These are phyloP conservation scores for Aspergillus sp. DNA, from an alignment of 2,329 filamentous ascomycete genomes.

Conservation along the genomic window DNA sequence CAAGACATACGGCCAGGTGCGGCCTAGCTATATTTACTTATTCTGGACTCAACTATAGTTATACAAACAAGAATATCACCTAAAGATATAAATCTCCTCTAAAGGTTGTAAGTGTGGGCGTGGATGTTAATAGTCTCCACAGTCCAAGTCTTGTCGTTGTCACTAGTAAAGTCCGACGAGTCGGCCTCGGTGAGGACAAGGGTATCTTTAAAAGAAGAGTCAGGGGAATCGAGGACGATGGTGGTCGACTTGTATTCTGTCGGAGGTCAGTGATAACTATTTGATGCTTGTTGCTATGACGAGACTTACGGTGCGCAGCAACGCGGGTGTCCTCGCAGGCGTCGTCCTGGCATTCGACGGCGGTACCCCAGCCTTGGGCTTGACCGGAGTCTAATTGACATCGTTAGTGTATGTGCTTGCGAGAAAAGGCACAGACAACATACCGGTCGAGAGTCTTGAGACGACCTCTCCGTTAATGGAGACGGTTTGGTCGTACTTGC, in stretches of 20 bases:
- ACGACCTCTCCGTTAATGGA: slow-evolving; percentile 22
- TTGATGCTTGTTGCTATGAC: background rate
- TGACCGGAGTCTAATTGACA: slow-evolving; percentile 16
- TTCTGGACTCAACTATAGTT: no score
- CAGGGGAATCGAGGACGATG: slow-evolving; percentile 21
- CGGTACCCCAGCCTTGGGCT: slow-evolving; percentile 27
- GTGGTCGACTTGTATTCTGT: slow-evolving; percentile 12
- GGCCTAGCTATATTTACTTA: no score
- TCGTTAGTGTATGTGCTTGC: background rate
- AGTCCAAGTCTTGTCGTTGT: slow-evolving; percentile 21
- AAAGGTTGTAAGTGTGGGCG: slow-evolving; percentile 17
- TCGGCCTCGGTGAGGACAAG: slow-evolving; percentile 20
- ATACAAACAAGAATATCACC: no score
- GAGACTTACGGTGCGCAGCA: slow-evolving; percentile 23
- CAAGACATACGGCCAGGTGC: no score
- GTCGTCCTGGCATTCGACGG: slow-evolving; percentile 25
- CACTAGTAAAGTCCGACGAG: slow-evolving; percentile 19
- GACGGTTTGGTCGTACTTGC: slow-evolving; percentile 25
- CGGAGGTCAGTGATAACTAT: background rate
- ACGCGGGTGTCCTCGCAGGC: slow-evolving; percentile 18
- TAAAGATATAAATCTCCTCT: background rate
- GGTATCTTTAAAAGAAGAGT: slow-evolving; percentile 21
- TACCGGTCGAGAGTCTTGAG: slow-evolving; percentile 23
- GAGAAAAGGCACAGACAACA: background rate
- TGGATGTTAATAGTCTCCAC: slow-evolving; percentile 23